phyloP scores from a whole-genome alignment of 2,329 filamentous ascomycete genomes.

The Aspergillus sergii region DNA sequence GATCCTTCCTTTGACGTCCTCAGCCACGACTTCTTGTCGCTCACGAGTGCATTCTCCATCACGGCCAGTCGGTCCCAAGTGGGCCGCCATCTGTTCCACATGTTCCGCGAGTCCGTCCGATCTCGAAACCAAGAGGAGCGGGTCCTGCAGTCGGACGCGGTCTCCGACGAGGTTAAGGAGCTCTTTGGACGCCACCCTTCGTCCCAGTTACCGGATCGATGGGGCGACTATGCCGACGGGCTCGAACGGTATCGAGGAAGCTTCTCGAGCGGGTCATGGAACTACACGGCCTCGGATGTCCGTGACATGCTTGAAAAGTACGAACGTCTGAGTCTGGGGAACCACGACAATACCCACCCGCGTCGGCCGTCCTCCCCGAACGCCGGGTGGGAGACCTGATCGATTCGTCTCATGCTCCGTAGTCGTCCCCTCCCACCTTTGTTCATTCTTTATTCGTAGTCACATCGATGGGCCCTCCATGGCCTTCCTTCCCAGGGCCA shows the following conservation, averaged over 20 bases:
- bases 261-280: neutral
- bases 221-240: constrained; percentile 36
- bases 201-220: constrained; percentile 16
- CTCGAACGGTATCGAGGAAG: constrained; percentile 34
- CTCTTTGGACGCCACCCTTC: constrained; percentile 32
- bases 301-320: constrained; percentile 2
- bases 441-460: neutral
- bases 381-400: neutral
- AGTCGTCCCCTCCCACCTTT: neutral
- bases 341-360: neutral
- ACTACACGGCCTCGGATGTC: neutral
- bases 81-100: constrained; percentile 26
- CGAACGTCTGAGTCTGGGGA: neutral
- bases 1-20: constrained; percentile 33
- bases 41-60: constrained; percentile 33
- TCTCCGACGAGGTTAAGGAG: constrained; percentile 37
- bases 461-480: neutral
- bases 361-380: neutral
- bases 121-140: constrained; percentile 31
- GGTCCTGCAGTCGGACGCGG: constrained; percentile 23
- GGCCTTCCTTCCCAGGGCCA: neutral
- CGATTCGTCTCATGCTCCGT: neutral
- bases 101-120: constrained; percentile 29
- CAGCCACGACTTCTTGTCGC: constrained; percentile 37
- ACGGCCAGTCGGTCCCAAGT: constrained; percentile 28